Base-by-base conservation (phyloP, 2,329 filamentous ascomycete genomes). In the Sporothrix mexicana region DNA sequence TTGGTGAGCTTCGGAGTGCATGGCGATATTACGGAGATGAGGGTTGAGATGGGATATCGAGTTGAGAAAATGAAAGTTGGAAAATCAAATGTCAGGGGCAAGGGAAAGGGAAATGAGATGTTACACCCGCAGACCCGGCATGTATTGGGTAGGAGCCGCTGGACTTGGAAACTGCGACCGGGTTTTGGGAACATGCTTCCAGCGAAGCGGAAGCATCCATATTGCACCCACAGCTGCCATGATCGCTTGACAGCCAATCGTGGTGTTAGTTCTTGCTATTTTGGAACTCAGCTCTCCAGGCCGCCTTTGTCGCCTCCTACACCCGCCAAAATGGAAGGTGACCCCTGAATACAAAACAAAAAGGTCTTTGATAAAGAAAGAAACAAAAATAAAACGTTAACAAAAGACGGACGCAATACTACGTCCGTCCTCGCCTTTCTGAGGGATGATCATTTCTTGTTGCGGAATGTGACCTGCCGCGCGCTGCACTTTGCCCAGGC, bases 401-500 rank as follows among this genome's bases (percentile, higher is more conserved):
- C 30, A 36, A 36, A 36, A 36, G 7, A 36, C 30, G 7, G 30
- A 36, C 30, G 30, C n/a, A n/a, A n/a, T 36, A 36, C 30, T 36
- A 6, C 5, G 30, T 30, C 3, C 30, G 30, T 30, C 30, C 30
- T 3, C 30, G 61, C 36, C 61, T 64, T n/a, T 64, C 41, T 10
- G 4, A 66, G 41, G 10, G 61, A 62, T 23, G 25, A 69, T 57
- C 49, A 15, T 69, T 57, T 13, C 67, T 36, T 13, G 41, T 62
- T 70, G 53, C 55, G 69, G 69, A 62, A 70, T 70, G 68, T 23
- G n/a, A 45, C 61, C 41, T 64, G 41, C 41, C 45, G n/a, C n/a
- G 10, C 62, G 20, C 41, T 15, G 30, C 36, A 15, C 12, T 47
- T 8, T 20, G 36, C 30, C 67, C 17, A 17, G 51, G 68, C 68